Evolutionary conservation across 2,329 filamentous ascomycete genomes (phyloP), one percentile per base, ranked within the genome.

Genomic region (Colletotrichum sp.): DNA sequence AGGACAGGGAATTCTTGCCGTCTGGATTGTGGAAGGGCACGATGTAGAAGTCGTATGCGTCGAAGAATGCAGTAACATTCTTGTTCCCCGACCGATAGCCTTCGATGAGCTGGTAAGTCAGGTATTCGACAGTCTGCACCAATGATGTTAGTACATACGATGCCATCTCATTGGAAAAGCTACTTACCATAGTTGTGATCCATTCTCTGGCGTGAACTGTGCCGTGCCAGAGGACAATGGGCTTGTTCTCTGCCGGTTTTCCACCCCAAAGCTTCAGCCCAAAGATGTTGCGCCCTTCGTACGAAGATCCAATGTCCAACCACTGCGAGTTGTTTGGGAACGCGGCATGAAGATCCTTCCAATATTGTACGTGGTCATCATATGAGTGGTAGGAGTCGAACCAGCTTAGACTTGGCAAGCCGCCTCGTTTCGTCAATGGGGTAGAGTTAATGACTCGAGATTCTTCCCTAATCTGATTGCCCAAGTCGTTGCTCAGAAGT

Each of bases 11-110:
- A 12, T 14, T 14, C 83, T 79, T 79, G 87, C 86, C 88, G 76
- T 90, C 89, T 3, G 89, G 88, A 78, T 90, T 90, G 52, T 89
- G 87, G 63, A 90, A 83, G 2, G 89, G 89, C 70, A 90, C 84
- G 78, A 92, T 88, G 81, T 90, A 92, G 78, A 90, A 92, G 80
- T 92, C 90, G 78, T 90, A 92, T 52, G 86, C 88, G 80, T 92
- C 86, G 52, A 92, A 84, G 78, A 89, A 88, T 6, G 82, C 81
- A 39, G 84, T 85, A 7, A 87, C 83, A 7, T 83, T 79, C 4
- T 80, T 77, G 67, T 86, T 84, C 30, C 75, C 73, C 26, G 81
- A 83, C 55, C 79, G 80, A 77, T 89, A 89, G 28, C 85, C 85
- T 34, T 82, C 82, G 30, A 91, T 82, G 64, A 91, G 83, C 32